These are phyloP conservation scores for Hericium alpestre DNA, from an alignment of 768 basidiomycete species.

Conservation along the genomic window DNA sequence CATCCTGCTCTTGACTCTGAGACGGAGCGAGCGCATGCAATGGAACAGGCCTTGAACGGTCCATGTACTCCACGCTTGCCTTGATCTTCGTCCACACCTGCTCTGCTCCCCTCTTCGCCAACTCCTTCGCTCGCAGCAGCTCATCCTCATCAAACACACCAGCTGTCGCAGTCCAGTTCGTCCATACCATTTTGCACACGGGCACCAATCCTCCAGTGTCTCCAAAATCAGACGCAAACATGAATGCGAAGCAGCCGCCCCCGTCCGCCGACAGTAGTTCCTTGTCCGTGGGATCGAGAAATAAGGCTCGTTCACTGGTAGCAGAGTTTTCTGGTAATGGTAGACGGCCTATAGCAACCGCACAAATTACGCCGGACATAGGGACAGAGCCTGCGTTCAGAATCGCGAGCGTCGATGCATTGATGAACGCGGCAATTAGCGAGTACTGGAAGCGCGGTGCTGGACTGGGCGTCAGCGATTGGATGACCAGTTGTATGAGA, in stretches of 20 bases:
- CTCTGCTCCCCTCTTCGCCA: conserved; percentile 37
- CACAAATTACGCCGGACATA: conserved; percentile 66
- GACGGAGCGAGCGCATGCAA: too few relatives aligned
- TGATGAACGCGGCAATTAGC: conserved; percentile 56
- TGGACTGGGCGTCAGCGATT: conserved; percentile 34
- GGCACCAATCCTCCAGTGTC: conserved; percentile 5
- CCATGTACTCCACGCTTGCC: conserved; percentile 23
- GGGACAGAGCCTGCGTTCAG: conserved; percentile 62
- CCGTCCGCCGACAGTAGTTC: conserved; percentile 28
- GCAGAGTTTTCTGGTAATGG: conserved; percentile 8
- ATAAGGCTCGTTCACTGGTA: conserved; percentile 18
- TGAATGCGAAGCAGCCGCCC: conserved; percentile 63
- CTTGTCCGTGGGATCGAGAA: conserved; percentile 43
- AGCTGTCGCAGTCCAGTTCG: conserved; percentile 36
- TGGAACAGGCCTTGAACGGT: not conserved
- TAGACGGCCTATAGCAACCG: conserved; percentile 44
- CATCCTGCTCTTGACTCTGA: not conserved
- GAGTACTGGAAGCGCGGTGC: not conserved
- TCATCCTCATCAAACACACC: conserved; percentile 29
- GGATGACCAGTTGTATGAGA: conserved; percentile 68
- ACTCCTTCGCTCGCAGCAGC: conserved; percentile 33
- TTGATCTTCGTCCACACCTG: conserved; percentile 41
- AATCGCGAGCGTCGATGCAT: conserved; percentile 59
- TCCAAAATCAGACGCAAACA: conserved; percentile 14
- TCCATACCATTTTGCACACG: conserved; percentile 35